Evolutionary conservation across 169 alveolate species (phyloP), one percentile per base, ranked within the genome.

Genomic region (Eimeria sp.): DNA sequence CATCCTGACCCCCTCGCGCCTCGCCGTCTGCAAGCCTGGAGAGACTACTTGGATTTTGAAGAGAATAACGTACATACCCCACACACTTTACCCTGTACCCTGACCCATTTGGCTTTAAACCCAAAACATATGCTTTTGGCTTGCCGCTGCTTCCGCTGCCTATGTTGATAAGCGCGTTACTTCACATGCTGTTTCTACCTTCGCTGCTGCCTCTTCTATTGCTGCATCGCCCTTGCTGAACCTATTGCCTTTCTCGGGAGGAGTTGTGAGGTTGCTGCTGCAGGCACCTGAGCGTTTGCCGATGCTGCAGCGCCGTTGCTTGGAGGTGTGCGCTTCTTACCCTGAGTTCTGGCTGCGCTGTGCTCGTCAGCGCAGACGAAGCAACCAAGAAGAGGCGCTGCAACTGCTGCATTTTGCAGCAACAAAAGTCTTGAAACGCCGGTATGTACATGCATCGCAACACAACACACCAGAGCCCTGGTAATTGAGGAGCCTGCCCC

Each of bases 1-100:
- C 97, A 95, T 63, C 97, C 97, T 14, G 97, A 84, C 70, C 97
- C 97, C 25, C 90, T 95, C 51, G 92, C 93, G 25, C 95, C 97
- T 34, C 95, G 82, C 70, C 95, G 95, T 22, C 54, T 95, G 54
- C 83, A 73, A 27, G 95, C 95, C 27, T 95, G 97, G 97, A 67
- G 97, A 51, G 97, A 95, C 11, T 95, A 95, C 57, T 54, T 95
- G n/a, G 97, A 95, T 73, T 94, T 47, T 27, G 96, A 94, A 67
- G 95, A 94, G 51, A 83, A 94, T 22, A 43, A 80, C 14, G 96
- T 92, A 78, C 45, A 78, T n/a, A 5, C 67, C 57, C 45, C 61
- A 54, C 25, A 54, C 89, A 70, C 86, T 43, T 45, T 45, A 75
- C 43, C 63, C 86, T 75, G 45, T 45, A 43, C 34, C 86, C 43